A percentile compares a stretch with the other conserved stretches of the same genome.
phyloP scores from a whole-genome alignment of 768 basidiomycete species.

The Tylopilus subfusipes region DNA sequence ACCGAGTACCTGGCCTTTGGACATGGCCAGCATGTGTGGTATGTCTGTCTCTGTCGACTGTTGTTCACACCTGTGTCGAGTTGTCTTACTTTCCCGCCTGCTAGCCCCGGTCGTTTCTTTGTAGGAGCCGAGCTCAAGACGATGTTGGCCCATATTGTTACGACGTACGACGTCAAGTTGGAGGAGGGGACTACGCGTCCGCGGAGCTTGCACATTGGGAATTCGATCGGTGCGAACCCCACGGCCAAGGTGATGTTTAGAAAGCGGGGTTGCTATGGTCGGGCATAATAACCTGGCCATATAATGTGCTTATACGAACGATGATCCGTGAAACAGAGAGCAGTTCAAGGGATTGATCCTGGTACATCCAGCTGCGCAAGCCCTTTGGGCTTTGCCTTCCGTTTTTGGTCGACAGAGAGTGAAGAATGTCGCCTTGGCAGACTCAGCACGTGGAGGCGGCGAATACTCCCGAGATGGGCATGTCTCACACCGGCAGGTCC shows the following conservation, averaged over 20 bases:
- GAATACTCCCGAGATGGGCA: too few species aligned
- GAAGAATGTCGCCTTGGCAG: too few species aligned
- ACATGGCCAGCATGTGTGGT: slow-evolving; percentile 30
- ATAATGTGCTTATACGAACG: too few species aligned
- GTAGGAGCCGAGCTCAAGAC: not conserved
- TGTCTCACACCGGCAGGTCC: too few species aligned
- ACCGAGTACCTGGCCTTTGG: slow-evolving; percentile 38
- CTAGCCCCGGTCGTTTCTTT: not conserved
- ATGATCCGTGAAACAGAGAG: too few species aligned
- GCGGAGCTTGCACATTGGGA: not conserved
- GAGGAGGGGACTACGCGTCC: not conserved
- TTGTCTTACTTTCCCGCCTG: not conserved
- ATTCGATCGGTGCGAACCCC: not conserved
- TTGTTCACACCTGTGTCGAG: not conserved
- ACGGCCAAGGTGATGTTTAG: not conserved
- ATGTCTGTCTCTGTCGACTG: slow-evolving; percentile 2
- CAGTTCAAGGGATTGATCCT: too few species aligned
- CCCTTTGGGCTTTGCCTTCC: too few species aligned
- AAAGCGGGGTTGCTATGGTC: not conserved
- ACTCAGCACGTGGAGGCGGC: too few species aligned
- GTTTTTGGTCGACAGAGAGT: too few species aligned
- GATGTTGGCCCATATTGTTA: not conserved
- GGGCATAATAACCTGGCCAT: too few species aligned
- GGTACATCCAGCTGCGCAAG: too few species aligned
- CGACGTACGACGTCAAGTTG: not conserved